phyloP scores from a whole-genome alignment of 1,139 yeast species.

The Suhomyces bolitotheri region DNA sequence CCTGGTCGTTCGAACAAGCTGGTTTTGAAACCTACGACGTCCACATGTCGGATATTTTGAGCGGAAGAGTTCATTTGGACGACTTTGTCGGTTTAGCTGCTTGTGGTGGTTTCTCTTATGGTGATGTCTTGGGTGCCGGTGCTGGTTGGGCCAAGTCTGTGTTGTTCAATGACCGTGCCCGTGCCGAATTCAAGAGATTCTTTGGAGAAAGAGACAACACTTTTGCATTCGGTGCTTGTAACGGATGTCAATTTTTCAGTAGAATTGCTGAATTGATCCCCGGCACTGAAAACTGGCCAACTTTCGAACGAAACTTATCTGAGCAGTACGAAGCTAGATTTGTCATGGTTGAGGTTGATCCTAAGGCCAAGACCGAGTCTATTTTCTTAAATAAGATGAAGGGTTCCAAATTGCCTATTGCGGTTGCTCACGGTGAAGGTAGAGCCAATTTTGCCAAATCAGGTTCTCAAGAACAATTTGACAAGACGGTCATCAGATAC shows the following conservation, averaged over 20 bases:
- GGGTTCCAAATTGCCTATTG: slow-evolving; percentile 90
- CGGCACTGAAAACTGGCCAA: slow-evolving; percentile 96
- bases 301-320: slow-evolving; percentile 85
- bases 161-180: slow-evolving; percentile 76
- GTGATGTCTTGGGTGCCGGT: slow-evolving; percentile 99
- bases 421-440: slow-evolving; percentile 99
- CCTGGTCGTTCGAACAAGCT: slow-evolving; percentile 93
- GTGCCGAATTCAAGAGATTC: slow-evolving; percentile 73
- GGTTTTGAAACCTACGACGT: slow-evolving; percentile 94
- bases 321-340: slow-evolving; percentile 98
- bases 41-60: slow-evolving; percentile 90
- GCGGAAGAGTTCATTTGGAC: slow-evolving; percentile 70
- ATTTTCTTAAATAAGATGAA: slow-evolving; percentile 88
- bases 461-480: slow-evolving; percentile 47
- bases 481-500: slow-evolving; percentile 61
- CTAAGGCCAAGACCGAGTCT: slow-evolving; percentile 49
- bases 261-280: slow-evolving; percentile 87
- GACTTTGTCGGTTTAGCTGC: slow-evolving; percentile 95
- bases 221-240: slow-evolving; percentile 98
- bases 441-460: slow-evolving; percentile 66
- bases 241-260: slow-evolving; percentile 96
- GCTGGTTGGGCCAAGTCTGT: slow-evolving; percentile 99
- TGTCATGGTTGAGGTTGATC: slow-evolving; percentile 78
- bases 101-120: slow-evolving; percentile 99
- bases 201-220: slow-evolving; percentile 88